Evolutionary conservation across 2,329 filamentous ascomycete genomes (phyloP).

Genomic region (Aspergillus luchuensis): DNA sequence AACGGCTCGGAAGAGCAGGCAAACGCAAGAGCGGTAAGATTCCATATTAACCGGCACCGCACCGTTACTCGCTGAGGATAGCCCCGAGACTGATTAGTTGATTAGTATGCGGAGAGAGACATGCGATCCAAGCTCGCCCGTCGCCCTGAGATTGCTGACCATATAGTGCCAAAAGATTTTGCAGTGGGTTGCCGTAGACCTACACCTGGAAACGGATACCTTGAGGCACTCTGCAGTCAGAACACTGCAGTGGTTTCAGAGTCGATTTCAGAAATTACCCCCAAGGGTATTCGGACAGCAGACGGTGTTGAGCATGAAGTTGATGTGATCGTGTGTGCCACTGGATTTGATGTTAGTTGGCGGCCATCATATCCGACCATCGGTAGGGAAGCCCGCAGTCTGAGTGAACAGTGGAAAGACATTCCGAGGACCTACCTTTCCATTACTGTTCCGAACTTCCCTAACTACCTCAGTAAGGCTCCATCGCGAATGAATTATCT

Average conservation of each 20-base stretch:
- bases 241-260: slow-evolving; percentile 62
- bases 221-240: slow-evolving; percentile 63
- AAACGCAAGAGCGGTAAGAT: slow-evolving; percentile 33
- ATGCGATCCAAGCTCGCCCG: slow-evolving; percentile 15
- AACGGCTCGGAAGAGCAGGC: slow-evolving; percentile 51
- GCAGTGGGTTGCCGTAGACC: slow-evolving; percentile 46
- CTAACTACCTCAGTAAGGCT: slow-evolving; percentile 26
- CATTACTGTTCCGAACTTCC: slow-evolving; percentile 23
- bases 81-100: too few species aligned
- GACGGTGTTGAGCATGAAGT: slow-evolving; percentile 27
- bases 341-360: slow-evolving; percentile 38
- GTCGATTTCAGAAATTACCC: slow-evolving; percentile 49
- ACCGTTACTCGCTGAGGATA: too few species aligned
- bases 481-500: background rate
- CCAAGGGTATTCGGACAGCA: slow-evolving; percentile 32
- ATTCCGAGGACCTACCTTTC: slow-evolving; percentile 20
- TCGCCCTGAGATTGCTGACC: slow-evolving; percentile 33
- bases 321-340: slow-evolving; percentile 40
- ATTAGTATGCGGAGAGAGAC: background rate
- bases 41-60: too few species aligned
- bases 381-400: slow-evolving; percentile 24
- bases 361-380: slow-evolving; percentile 35
- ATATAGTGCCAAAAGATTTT: slow-evolving; percentile 42
- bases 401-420: background rate
- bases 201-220: slow-evolving; percentile 48